A percentile compares a stretch with the other conserved stretches of the same genome.
phyloP scores from a whole-genome alignment of 257 asterid species.

The Solanum infundibuliforme region DNA sequence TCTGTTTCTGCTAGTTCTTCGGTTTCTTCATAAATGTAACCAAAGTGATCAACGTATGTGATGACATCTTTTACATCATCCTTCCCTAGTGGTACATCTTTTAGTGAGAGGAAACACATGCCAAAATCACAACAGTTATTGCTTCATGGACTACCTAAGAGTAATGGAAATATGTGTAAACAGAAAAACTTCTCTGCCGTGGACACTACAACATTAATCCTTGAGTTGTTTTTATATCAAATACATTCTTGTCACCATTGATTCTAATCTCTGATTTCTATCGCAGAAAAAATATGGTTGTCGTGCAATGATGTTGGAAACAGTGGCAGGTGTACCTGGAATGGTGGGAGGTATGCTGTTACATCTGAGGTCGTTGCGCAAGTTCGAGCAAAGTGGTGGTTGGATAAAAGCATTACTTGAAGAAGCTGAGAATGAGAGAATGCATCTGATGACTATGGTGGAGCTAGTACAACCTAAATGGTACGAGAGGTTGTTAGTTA shows the following conservation, averaged over 20 bases:
- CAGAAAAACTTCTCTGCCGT: neutral
- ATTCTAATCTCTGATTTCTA: neutral
- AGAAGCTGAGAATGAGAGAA: constrained; percentile 97
- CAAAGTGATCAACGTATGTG: neutral
- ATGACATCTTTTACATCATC: neutral
- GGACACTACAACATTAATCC: neutral
- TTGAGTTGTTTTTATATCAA: neutral
- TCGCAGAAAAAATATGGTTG: constrained; percentile 83
- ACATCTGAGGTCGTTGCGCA: constrained; percentile 79
- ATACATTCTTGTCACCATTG: neutral
- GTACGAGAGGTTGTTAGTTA: constrained; percentile 79
- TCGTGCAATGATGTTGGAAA: constrained; percentile 96
- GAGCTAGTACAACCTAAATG: constrained; percentile 87
- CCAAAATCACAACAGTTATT: neutral
- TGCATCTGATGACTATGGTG: constrained; percentile 96
- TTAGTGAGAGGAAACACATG: neutral
- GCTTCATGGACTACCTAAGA: neutral
- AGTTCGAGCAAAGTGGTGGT: constrained; percentile 84
- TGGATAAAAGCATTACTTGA: constrained; percentile 94
- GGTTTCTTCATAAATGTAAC: neutral
- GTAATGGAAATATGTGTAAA: neutral
- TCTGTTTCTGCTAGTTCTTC: neutral
- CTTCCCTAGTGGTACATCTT: neutral
- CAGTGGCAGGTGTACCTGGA: constrained; percentile 97
- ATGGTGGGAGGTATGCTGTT: constrained; percentile 89